Conservation (phyloP, 257 asterid species). For the Solanum okadae region DNA sequence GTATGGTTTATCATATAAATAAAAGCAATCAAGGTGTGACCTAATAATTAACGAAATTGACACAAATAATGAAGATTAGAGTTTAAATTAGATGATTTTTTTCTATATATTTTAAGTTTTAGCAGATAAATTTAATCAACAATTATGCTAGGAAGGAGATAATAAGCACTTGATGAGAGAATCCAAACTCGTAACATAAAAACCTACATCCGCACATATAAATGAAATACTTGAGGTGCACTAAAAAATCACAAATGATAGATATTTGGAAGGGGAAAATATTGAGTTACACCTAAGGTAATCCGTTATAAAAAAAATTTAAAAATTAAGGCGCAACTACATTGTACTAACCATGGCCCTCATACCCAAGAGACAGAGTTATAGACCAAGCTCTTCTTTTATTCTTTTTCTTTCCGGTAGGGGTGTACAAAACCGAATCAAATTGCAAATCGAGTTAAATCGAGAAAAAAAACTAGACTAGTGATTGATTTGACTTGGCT, state of each 20-base stretch:
- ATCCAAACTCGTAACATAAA: not conserved
- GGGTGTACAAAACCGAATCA: no score
- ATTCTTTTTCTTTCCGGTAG: no score
- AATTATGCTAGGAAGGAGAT: not conserved
- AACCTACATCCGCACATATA: not conserved
- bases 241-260: not conserved
- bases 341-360: not conserved
- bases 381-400: not conserved
- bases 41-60: not conserved
- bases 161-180: not conserved
- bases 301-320: rapidly evolving
- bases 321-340: not conserved
- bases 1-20: not conserved
- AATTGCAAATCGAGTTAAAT: rapidly evolving
- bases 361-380: not conserved
- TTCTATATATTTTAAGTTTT: not conserved
- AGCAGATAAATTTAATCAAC: not conserved
- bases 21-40: not conserved
- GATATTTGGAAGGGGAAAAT: not conserved
- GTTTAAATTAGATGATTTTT: not conserved
- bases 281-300: not conserved
- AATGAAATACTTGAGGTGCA: not conserved
- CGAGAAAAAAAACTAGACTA: no score
- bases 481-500: no score
- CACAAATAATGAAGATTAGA: not conserved